Percentiles rank a stretch among this genome's conserved stretches.
Evolutionary conservation across 192 early-diverging fungal species (phyloP).

Genomic region (Coemansia erecta): DNA sequence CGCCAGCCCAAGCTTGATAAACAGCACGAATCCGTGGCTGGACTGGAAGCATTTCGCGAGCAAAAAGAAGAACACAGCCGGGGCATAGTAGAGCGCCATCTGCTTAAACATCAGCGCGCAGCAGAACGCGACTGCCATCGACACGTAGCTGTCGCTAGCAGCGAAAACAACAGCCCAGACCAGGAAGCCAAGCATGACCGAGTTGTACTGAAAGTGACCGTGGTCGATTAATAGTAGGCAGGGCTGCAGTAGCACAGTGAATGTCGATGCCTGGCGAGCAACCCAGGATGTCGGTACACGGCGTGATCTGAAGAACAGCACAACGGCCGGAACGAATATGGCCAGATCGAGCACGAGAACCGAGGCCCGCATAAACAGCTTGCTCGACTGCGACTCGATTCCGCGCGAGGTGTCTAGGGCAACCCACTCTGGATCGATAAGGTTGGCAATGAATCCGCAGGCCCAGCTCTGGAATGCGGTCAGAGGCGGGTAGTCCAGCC

Average conservation of each 20-base stretch:
- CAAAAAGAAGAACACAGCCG: conserved; percentile 87
- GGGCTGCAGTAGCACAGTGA: conserved; percentile 78
- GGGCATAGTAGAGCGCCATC: conserved; percentile 93
- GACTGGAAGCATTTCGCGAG: conserved; percentile 68
- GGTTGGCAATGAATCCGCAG: conserved; percentile 71
- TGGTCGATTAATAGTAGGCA: conserved; percentile 91
- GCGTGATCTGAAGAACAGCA: conserved; percentile 58
- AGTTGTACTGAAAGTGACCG: conserved; percentile 98
- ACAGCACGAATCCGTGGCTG: conserved; percentile 22
- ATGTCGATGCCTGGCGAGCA: conserved; percentile 42
- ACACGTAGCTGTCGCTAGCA: conserved; percentile 57
- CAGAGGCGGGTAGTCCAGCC: conserved; percentile 95
- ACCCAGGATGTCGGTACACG: conserved; percentile 18
- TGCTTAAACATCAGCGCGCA: conserved; percentile 90
- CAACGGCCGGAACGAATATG: conserved; percentile 75
- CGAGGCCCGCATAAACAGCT: conserved; percentile 88
- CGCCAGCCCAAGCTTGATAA: conserved; percentile 69
- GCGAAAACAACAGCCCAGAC: conserved; percentile 74
- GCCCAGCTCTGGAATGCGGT: conserved; percentile 93
- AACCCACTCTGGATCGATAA: conserved; percentile 81
- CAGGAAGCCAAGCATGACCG: conserved; percentile 91
- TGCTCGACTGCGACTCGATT: conserved; percentile 66
- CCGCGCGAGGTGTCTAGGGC: conserved; percentile 85
- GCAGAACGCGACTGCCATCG: conserved; percentile 80
- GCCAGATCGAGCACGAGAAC: conserved; percentile 72